A percentile compares a stretch with the other conserved stretches of the same genome.
These are phyloP conservation scores for Centaurea solstitialis DNA, from an alignment of 129 eudicot genomes.

Conservation along the genomic window DNA sequence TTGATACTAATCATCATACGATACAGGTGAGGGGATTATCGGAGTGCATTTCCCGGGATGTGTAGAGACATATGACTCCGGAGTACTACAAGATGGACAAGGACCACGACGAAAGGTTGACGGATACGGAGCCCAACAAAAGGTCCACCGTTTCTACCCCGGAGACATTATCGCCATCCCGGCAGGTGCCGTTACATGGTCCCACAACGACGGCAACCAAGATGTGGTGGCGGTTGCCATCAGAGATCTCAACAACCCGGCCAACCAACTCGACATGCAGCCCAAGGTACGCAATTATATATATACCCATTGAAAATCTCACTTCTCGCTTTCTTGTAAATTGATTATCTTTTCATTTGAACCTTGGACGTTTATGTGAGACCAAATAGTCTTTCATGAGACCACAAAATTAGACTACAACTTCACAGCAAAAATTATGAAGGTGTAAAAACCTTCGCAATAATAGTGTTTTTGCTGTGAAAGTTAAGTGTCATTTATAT, in stretches of 20 bases:
- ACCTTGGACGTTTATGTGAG: too few species aligned
- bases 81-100: constrained; percentile 26
- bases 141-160: constrained; percentile 55
- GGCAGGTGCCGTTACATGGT: constrained; percentile 75
- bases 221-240: constrained; percentile 54
- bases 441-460: too few species aligned
- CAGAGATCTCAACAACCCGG: constrained; percentile 67
- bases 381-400: too few species aligned
- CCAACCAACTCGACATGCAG: constrained; percentile 77
- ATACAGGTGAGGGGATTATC: constrained; percentile 73
- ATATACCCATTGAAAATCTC: too few species aligned
- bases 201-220: constrained; percentile 60
- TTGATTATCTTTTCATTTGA: too few species aligned
- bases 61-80: constrained; percentile 60
- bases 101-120: constrained; percentile 18
- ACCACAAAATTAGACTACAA: too few species aligned
- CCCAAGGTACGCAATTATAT: constrained; percentile 39
- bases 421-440: too few species aligned
- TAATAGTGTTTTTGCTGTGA: too few species aligned
- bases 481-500: too few species aligned
- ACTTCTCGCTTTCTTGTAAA: too few species aligned
- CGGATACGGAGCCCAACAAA: constrained; percentile 61
- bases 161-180: constrained; percentile 78
- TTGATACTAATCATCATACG: too few species aligned
- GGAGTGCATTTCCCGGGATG: too few species aligned